phyloP scores from a whole-genome alignment of 2,329 filamentous ascomycete genomes.

The Sporothrix humicola region DNA sequence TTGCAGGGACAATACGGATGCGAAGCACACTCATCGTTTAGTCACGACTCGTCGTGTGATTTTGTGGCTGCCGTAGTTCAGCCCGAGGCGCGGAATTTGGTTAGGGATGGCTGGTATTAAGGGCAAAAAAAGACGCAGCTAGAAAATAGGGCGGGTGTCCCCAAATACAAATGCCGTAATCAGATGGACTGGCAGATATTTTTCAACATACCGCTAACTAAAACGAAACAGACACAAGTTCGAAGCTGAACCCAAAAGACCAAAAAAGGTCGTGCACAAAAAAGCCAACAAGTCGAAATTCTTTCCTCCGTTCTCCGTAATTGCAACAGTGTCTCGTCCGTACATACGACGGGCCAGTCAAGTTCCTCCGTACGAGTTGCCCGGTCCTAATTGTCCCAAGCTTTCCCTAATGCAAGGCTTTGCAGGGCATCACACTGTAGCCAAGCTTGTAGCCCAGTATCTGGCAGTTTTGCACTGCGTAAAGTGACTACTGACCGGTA shows the following conservation, averaged over 20 bases:
- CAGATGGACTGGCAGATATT: not conserved
- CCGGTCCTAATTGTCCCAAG: not conserved
- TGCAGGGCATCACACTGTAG: not conserved
- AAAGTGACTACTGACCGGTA: not conserved
- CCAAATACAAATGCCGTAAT: not conserved
- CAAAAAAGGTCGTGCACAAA: no score
- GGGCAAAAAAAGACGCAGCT: slow-evolving; percentile 21
- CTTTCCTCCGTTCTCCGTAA: not conserved
- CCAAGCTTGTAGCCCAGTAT: no score
- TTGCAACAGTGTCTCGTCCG: not conserved
- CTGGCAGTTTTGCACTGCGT: not conserved
- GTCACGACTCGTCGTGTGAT: no score
- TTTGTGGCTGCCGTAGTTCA: no score
- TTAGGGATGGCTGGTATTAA: no score
- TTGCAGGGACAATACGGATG: no score
- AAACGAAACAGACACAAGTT: no score
- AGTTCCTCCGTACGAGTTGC: no score
- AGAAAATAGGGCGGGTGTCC: slow-evolving; percentile 21
- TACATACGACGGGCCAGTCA: not conserved
- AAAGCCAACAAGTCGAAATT: not conserved
- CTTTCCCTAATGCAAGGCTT: not conserved
- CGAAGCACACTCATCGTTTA: no score
- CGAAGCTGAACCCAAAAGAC: no score
- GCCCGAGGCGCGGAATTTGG: no score
- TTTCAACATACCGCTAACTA: no score